phyloP scores from a whole-genome alignment of 192 early-diverging fungal genomes.

The Podila epicladia region DNA sequence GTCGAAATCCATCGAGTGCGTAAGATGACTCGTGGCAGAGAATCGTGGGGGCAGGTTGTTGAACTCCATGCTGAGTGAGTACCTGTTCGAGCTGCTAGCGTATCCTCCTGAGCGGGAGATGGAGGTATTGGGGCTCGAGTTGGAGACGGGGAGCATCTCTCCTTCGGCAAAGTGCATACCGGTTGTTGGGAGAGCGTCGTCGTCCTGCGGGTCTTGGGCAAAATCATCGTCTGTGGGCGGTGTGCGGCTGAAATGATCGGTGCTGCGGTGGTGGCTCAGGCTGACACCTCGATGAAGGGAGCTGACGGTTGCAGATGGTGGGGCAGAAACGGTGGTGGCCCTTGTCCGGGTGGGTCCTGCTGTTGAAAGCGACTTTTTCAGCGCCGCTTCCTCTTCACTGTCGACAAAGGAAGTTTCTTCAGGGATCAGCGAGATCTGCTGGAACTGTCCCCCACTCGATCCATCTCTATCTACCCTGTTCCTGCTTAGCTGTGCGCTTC shows the following conservation, averaged over 20 bases:
- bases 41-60: conserved; percentile 9
- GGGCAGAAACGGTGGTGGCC: conserved; percentile 5
- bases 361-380: conserved; percentile 13
- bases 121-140: not conserved
- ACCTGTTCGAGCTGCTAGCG: conserved; percentile 9
- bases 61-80: conserved; percentile 8
- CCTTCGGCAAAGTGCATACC: conserved; percentile 17
- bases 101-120: not conserved
- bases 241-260: conserved; percentile 7
- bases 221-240: conserved; percentile 15
- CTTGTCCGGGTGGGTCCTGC: not conserved
- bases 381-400: conserved; percentile 20
- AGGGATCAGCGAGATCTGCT: conserved; percentile 15
- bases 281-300: conserved; percentile 27
- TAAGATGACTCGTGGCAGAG: conserved; percentile 6
- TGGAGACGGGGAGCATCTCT: not conserved
- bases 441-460: conserved; percentile 4
- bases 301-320: conserved; percentile 7
- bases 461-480: not conserved
- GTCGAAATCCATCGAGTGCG: conserved; percentile 16
- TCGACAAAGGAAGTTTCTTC: not conserved
- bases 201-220: conserved; percentile 4
- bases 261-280: conserved; percentile 7
- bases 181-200: conserved; percentile 4
- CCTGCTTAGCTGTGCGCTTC: not conserved